Evolutionary conservation across 2,329 filamentous ascomycete genomes (phyloP).

Genomic region (Fusarium musae): DNA sequence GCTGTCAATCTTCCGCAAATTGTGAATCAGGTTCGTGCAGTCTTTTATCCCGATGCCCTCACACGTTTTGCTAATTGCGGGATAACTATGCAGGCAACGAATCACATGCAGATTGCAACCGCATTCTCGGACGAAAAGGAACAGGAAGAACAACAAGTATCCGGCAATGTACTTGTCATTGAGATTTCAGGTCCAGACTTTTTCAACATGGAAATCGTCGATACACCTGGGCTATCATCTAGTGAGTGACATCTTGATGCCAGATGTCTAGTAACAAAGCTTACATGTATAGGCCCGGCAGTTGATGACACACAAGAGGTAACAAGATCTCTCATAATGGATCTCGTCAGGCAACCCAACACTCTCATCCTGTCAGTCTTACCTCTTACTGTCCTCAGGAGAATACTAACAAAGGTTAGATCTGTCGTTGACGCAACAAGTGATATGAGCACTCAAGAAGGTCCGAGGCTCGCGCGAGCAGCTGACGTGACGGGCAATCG

Average conservation of each 20-base stretch:
- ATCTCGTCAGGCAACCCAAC: background rate
- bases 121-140: background rate
- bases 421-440: background rate
- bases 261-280: no score
- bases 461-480: background rate
- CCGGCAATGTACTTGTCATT: background rate
- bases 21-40: background rate
- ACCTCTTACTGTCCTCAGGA: fast-evolving
- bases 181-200: background rate
- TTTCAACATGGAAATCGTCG: background rate
- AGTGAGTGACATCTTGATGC: background rate
- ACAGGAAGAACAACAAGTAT: background rate
- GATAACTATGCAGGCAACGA: background rate
- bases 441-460: background rate
- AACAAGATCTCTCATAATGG: background rate
- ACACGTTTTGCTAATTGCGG: background rate
- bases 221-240: background rate
- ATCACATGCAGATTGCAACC: background rate
- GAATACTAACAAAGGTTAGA: fast-evolving
- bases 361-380: background rate
- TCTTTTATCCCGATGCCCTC: no score
- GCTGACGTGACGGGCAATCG: background rate
- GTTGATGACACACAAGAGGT: background rate
- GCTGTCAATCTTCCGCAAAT: background rate
- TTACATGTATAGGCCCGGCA: fast-evolving